Percentiles rank a stretch among this genome's conserved stretches.
Conservation (phyloP, 1,284 basidiomycete genomes). For the Peniophora sp. region DNA sequence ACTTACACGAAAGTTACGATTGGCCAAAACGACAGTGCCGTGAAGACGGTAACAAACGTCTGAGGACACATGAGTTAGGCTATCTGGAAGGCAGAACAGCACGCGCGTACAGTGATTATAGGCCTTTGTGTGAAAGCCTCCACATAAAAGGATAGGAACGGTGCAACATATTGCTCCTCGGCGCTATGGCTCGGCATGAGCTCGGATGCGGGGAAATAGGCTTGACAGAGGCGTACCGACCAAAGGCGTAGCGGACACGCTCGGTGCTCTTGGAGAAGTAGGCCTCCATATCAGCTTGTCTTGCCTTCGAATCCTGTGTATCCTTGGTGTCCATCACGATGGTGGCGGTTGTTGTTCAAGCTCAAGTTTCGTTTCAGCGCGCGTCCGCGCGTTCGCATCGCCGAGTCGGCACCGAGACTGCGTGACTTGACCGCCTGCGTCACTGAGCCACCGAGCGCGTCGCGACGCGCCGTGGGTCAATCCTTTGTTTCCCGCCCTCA, state of each 20-base stretch:
- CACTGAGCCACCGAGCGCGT: too few species aligned
- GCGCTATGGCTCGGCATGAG: neutral
- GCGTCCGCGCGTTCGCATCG: too few species aligned
- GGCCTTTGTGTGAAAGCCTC: slow-evolving; percentile 1
- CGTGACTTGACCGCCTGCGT: too few species aligned
- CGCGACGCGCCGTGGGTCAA: too few species aligned
- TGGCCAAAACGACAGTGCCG: slow-evolving; percentile 21
- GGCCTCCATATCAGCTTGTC: neutral
- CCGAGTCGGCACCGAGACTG: too few species aligned
- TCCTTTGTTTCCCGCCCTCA: too few species aligned
- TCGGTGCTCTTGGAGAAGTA: neutral
- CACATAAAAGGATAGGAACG: neutral
- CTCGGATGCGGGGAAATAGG: neutral
- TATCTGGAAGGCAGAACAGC: neutral
- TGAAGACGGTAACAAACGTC: slow-evolving; percentile 25
- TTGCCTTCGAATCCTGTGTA: neutral
- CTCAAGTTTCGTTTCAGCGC: too few species aligned
- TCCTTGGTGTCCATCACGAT: neutral
- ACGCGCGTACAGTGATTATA: slow-evolving; percentile 6
- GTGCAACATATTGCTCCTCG: slow-evolving; percentile 1
- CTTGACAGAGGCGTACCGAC: neutral
- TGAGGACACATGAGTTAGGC: slow-evolving; percentile 4
- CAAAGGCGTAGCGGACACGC: slow-evolving; percentile 1
- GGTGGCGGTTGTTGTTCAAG: neutral
- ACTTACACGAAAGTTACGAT: slow-evolving; percentile 27